These are phyloP conservation scores for Euphrasia arctica DNA, from an alignment of 305 asterid species.

Conservation along the genomic window DNA sequence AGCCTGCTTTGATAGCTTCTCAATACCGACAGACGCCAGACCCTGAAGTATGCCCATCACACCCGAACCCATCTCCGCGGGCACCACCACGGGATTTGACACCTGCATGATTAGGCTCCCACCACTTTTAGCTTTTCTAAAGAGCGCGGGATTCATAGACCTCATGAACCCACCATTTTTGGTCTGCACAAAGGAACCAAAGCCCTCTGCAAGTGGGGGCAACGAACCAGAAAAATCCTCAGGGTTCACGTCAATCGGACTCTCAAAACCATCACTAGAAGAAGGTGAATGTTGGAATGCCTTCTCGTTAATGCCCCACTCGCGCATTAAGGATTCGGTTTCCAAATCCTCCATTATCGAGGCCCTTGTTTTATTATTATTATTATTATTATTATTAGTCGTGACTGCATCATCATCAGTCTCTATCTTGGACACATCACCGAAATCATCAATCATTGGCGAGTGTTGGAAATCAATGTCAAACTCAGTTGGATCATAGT, in stretches of 20 bases:
- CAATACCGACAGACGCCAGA: slow-evolving; percentile 93
- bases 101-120: slow-evolving; percentile 96
- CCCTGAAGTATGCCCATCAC: slow-evolving; percentile 83
- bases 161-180: slow-evolving; percentile 84
- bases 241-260: slow-evolving; percentile 46
- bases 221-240: slow-evolving; percentile 52
- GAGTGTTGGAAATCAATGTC: not conserved
- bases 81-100: slow-evolving; percentile 91
- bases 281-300: slow-evolving; percentile 70
- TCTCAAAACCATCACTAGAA: slow-evolving; percentile 56
- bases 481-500: slow-evolving; percentile 27
- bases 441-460: slow-evolving; percentile 30
- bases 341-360: slow-evolving; percentile 78
- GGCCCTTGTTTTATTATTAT: slow-evolving; percentile 45
- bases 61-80: slow-evolving; percentile 96
- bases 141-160: slow-evolving; percentile 82
- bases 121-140: slow-evolving; percentile 59
- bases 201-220: slow-evolving; percentile 83
- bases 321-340: slow-evolving; percentile 85
- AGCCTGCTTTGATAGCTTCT: slow-evolving; percentile 96
- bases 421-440: slow-evolving; percentile 40
- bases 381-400: not conserved
- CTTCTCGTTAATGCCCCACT: slow-evolving; percentile 74
- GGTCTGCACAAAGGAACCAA: slow-evolving; percentile 83
- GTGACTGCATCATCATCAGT: slow-evolving; percentile 30